A percentile compares a stretch with the other conserved stretches of the same genome.
These are phyloP conservation scores for Podaxis mareebaensis DNA, from an alignment of 768 basidiomycete species.

Conservation along the genomic window DNA sequence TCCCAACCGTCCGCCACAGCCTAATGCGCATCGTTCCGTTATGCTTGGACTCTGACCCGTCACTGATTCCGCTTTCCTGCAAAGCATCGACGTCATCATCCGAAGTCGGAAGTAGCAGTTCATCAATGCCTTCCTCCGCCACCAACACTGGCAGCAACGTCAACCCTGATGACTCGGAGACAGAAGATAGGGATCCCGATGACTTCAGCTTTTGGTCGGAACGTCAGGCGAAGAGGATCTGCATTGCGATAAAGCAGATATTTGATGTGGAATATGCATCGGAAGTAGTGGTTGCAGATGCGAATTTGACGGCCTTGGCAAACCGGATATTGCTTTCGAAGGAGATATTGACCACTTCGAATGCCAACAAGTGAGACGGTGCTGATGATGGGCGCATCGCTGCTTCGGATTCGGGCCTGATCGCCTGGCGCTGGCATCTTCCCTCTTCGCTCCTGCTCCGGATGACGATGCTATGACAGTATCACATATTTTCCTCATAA, in stretches of 20 bases:
- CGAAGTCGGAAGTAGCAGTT: neutral
- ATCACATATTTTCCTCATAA: neutral
- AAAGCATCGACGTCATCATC: constrained; percentile 34
- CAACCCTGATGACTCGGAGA: constrained; percentile 27
- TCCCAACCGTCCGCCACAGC: constrained; percentile 61
- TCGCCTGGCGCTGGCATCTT: neutral
- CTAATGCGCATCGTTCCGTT: constrained; percentile 80
- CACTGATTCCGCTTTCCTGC: constrained; percentile 74
- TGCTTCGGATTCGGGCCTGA: neutral
- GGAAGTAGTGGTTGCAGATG: constrained; percentile 92
- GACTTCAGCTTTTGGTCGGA: constrained; percentile 96
- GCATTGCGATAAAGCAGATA: constrained; percentile 70
- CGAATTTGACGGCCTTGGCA: constrained; percentile 84
- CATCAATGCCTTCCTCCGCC: constrained; percentile 1
- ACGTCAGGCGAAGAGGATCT: constrained; percentile 88
- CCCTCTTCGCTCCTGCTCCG: neutral
- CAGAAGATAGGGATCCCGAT: constrained; percentile 69
- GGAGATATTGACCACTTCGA: constrained; percentile 18
- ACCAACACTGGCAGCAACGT: constrained; percentile 16
- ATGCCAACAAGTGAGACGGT: constrained; percentile 7
- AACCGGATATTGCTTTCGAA: constrained; percentile 82
- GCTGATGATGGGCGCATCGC: neutral
- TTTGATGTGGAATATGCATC: constrained; percentile 88
- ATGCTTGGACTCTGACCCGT: constrained; percentile 85
- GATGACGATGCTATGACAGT: neutral